Base-by-base conservation (phyloP, 1,284 basidiomycete species). In the Puccinia novopanici region DNA sequence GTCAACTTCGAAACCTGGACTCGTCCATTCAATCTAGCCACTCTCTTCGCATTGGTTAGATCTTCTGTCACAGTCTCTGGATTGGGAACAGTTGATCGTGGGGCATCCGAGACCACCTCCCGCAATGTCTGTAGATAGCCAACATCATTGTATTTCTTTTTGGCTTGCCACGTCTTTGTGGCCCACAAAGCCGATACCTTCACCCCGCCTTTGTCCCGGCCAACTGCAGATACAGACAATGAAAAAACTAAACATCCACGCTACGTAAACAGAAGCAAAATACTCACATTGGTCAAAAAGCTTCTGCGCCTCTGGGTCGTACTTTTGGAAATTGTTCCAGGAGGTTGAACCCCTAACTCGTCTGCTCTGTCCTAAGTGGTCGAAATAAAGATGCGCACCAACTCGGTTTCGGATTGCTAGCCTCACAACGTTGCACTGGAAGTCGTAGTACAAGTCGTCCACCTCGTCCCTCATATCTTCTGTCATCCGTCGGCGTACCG, bases 251-350 rank as follows among this genome's bases (percentile, higher is more conserved):
- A 37, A 42, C 17, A 15, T 8, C 6, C 4, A 34, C 1, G 13
- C 3, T 17, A 42, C 5, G 22, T 13, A 17, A 42, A 19, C 40
- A 13, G 22, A 17, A 22, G 34, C n/a, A 10, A 52, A 52, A 17
- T 8, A 65, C 37, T 42, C 9, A 65, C 61, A 65, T 24, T 65
- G 37, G 12, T 40, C 34, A 65, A 42, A 65, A 3, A 65, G 17
- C 61, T 65, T 65, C 40, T 22, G 40, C 4, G 61, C 61, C 40
- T 40, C 61, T 5, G 61, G 37, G 42, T 65, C 61, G n/a, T 42
- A 40, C 10, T 65, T 40, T 37, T 65, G 61, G 22, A 65, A 65
- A 13, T 65, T 65, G 37, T 65, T 65, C 61, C 61, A 65, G 37
- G 19, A 42, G 3, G 61, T 65, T 40, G 30, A 34, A 6, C 37